phyloP scores from a whole-genome alignment of 2,329 filamentous ascomycete species.

The Tolypocladium guangdongense region DNA sequence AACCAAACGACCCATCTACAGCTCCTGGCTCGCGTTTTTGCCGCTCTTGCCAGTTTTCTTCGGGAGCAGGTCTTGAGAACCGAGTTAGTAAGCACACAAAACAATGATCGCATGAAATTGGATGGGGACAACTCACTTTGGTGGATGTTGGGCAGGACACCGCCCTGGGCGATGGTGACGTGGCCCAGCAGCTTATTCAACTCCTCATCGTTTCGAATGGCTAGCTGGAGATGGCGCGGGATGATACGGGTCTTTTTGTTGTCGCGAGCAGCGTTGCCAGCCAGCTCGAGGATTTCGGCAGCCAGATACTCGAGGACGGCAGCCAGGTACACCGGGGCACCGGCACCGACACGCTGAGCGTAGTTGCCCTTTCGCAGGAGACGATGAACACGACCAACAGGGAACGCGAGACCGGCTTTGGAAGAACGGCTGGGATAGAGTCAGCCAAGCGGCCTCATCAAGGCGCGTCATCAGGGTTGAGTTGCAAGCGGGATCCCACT shows the following conservation, averaged over 20 bases:
- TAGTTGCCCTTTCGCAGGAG: slow-evolving; percentile 99
- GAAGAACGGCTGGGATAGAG: slow-evolving; percentile 67
- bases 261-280: slow-evolving; percentile 96
- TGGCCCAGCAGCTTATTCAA: slow-evolving; percentile 97
- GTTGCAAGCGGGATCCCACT: slow-evolving; percentile 31
- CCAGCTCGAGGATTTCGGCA: slow-evolving; percentile 96
- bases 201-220: slow-evolving; percentile 99
- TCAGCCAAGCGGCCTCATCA: not conserved
- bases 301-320: slow-evolving; percentile 97
- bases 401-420: slow-evolving; percentile 98
- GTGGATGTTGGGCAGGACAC: slow-evolving; percentile 95
- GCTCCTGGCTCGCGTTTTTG: slow-evolving; percentile 88
- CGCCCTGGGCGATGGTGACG: slow-evolving; percentile 93
- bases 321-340: slow-evolving; percentile 92
- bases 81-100: slow-evolving; percentile 26
- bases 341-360: slow-evolving; percentile 97
- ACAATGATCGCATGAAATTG: not conserved
- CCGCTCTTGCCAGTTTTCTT: slow-evolving; percentile 97
- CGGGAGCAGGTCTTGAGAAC: slow-evolving; percentile 74
- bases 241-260: slow-evolving; percentile 99
- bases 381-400: slow-evolving; percentile 98
- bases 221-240: slow-evolving; percentile 94
- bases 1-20: slow-evolving; percentile 52
- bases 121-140: slow-evolving; percentile 57
- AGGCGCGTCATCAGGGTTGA: not conserved